A percentile compares a stretch with the other conserved stretches of the same genome.
Conservation (phyloP, 306 rosid genomes). For the Castanea mollissima region DNA sequence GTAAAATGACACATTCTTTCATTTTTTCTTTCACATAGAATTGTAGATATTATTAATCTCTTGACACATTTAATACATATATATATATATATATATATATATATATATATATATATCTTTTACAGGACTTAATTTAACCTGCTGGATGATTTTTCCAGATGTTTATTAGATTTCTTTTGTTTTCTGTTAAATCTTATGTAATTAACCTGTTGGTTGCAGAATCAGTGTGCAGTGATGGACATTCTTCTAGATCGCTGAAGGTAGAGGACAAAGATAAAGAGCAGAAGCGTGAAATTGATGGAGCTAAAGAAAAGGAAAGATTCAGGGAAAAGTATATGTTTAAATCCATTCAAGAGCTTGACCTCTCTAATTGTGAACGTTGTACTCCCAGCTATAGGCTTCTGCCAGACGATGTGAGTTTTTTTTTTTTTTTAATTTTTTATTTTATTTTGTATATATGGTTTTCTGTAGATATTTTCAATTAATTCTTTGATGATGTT, state of each 20-base stretch:
- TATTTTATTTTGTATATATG: background rate
- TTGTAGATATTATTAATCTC: conserved; percentile 4
- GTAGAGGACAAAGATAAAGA: conserved; percentile 81
- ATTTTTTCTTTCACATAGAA: background rate
- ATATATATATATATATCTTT: background rate
- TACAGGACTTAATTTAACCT: conserved; percentile 11
- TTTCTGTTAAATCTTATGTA: conserved; percentile 23
- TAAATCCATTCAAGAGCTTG: conserved; percentile 97
- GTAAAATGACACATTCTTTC: conserved; percentile 26
- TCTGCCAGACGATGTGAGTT: conserved; percentile 77
- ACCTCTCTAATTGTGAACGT: conserved; percentile 78
- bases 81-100: too few species aligned
- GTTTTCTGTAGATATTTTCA: conserved; percentile 20
- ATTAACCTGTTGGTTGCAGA: conserved; percentile 56
- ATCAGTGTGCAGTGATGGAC: conserved; percentile 60
- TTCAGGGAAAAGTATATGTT: conserved; percentile 74
- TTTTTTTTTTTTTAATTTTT: background rate
- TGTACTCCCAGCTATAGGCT: conserved; percentile 97
- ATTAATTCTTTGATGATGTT: conserved; percentile 3
- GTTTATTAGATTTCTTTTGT: conserved; percentile 4
- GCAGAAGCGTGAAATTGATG: conserved; percentile 70
- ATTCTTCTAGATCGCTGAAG: conserved; percentile 58
- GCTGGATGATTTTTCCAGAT: background rate
- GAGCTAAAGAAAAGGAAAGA: conserved; percentile 80
- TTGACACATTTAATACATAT: background rate